Evolutionary conservation across 441 rosid species (phyloP), one percentile per base, ranked within the genome.

Genomic region (Brassica hybrid): DNA sequence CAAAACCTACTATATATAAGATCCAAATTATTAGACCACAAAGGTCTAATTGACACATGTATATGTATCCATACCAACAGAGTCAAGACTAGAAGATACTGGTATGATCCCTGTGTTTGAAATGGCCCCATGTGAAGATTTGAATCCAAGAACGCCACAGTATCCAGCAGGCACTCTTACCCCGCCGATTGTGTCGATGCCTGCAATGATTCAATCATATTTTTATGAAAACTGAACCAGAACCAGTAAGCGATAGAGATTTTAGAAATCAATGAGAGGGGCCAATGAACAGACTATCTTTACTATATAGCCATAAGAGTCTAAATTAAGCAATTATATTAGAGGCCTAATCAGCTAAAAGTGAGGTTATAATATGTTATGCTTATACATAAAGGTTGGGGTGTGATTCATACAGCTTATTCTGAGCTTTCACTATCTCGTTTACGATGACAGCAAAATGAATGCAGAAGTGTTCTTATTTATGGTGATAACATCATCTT

Each of bases 91-190:
- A 17, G 90, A 59, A 14, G 98, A 89, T 72, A 90, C 85, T 67
- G 97, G 93, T 76, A 96, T 18, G 69, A 86, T 62, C 65, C 97
- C 98, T 0, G 67, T 11, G 27, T 86, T 89, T 73, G 93, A 76
- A 81, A 92, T 81, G 73, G 84, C 88, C 57, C 97, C 94, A 74
- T 88, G 84, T 6, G 98, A 93, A 36, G 93, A 88, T 61, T 93
- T 86, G 76, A 91, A 95, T 74, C 98, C 99, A 68, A 93, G 76
- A 73, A 92, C 66, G 63, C 97, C 92, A 81, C 98, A 96, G 76
- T 81, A 96, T 58, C 85, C 91, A 41, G 97, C 94, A 63, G 99
- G 98, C 65, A 96, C 85, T 84, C 99, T 90, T 75, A 94, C 92
- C 34, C 97, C 99, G 27, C 99, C 99, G 76, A 91, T 83, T 21